Percentiles rank a stretch among this genome's conserved stretches.
Conservation (phyloP, 2,329 filamentous ascomycete species). For the Calonectria multiphialidica region DNA sequence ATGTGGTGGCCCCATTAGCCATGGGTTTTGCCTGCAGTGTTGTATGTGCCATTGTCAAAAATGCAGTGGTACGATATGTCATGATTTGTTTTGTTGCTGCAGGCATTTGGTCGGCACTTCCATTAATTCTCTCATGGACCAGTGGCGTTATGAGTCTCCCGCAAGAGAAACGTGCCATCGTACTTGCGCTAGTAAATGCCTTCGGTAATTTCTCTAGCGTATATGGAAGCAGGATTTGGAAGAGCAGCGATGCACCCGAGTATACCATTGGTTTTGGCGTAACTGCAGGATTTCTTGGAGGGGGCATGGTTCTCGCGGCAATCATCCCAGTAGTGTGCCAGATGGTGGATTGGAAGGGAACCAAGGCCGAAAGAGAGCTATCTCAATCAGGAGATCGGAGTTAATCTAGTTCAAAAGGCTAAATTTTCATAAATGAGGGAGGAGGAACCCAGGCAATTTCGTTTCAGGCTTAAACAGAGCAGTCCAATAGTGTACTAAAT, state of each 20-base stretch:
- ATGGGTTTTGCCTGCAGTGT: conserved; percentile 9
- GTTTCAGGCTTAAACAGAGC: too few relatives aligned
- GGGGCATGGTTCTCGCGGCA: conserved; percentile 40
- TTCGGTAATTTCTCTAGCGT: conserved; percentile 26
- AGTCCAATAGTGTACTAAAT: too few relatives aligned
- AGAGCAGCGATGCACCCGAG: conserved; percentile 45
- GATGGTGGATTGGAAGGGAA: conserved; percentile 21
- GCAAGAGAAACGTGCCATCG: conserved; percentile 18
- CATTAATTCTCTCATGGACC: conserved; percentile 26
- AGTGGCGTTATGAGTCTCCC: conserved; percentile 17
- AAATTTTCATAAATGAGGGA: background rate
- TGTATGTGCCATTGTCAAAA: background rate
- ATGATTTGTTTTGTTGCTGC: conserved; percentile 29
- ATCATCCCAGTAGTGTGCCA: conserved; percentile 38
- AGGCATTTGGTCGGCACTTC: conserved; percentile 15
- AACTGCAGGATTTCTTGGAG: conserved; percentile 44
- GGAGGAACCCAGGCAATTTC: too few relatives aligned
- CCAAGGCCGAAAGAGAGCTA: conserved; percentile 18
- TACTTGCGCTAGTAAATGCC: conserved; percentile 20
- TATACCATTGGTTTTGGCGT: conserved; percentile 46
- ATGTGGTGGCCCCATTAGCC: background rate
- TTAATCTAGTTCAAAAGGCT: background rate
- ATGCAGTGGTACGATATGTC: conserved; percentile 10
- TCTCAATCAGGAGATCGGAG: background rate
- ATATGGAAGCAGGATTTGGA: conserved; percentile 24